These are phyloP conservation scores for Rhizophora mangle DNA, from an alignment of 345 rosid species.

Conservation along the genomic window DNA sequence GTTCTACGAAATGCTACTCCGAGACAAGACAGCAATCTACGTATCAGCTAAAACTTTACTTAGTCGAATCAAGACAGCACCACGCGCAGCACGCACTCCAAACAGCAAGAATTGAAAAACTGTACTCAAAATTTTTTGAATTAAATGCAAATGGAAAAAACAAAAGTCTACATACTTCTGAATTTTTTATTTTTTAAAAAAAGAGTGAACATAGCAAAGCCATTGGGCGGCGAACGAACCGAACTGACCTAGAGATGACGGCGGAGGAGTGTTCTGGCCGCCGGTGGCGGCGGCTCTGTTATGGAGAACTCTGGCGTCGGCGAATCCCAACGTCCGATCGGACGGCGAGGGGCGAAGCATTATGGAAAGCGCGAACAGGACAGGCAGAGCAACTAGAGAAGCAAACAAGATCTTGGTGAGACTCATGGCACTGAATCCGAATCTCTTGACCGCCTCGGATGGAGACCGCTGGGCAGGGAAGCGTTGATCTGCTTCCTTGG, in stretches of 20 bases:
- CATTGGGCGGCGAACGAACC: neutral
- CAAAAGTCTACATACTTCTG: conserved; percentile 29
- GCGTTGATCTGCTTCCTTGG: conserved; percentile 24
- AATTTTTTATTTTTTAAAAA: too few relatives aligned
- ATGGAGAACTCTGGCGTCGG: conserved; percentile 24
- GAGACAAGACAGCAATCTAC: too few relatives aligned
- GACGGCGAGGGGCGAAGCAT: conserved; percentile 15
- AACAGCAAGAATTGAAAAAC: neutral
- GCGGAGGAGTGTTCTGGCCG: conserved; percentile 4
- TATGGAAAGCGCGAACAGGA: conserved; percentile 13
- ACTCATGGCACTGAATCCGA: conserved; percentile 33
- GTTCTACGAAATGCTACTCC: too few relatives aligned
- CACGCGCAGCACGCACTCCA: too few relatives aligned
- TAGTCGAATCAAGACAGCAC: too few relatives aligned
- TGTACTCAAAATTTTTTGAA: neutral
- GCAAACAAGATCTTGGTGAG: conserved; percentile 31
- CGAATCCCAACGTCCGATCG: conserved; percentile 24
- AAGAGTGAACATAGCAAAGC: neutral
- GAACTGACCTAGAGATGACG: neutral
- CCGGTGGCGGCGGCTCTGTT: conserved; percentile 3
- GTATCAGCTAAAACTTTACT: too few relatives aligned
- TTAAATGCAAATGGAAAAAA: neutral
- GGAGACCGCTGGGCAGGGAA: conserved; percentile 23
- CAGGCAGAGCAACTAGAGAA: conserved; percentile 9
- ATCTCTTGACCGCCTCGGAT: conserved; percentile 24